Conservation (phyloP, 148 eudicot genomes). For the Fallopia convolvulus region DNA sequence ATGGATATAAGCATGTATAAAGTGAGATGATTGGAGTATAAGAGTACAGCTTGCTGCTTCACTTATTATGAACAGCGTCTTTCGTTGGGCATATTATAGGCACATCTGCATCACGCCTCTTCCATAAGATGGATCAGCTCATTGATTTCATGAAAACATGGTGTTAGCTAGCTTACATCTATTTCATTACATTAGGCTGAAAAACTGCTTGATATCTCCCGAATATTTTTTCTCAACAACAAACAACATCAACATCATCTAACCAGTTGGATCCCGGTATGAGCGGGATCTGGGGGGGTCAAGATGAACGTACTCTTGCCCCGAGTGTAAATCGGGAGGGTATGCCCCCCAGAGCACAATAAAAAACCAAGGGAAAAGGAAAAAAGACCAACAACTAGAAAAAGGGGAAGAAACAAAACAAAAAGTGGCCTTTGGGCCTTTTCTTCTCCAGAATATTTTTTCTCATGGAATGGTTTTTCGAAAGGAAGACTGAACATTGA, state of each 20-base stretch:
- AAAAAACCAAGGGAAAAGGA: too few species aligned
- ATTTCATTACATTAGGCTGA: not conserved
- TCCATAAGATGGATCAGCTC: conserved; percentile 1
- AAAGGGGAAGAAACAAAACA: too few species aligned
- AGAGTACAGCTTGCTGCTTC: not conserved
- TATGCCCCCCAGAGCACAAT: too few species aligned
- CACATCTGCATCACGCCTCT: not conserved
- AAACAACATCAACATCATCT: too few species aligned
- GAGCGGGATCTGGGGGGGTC: too few species aligned
- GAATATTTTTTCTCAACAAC: too few species aligned
- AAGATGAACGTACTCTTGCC: too few species aligned
- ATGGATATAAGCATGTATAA: not conserved
- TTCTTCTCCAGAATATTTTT: too few species aligned
- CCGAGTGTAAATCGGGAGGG: too few species aligned
- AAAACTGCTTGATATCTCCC: not conserved
- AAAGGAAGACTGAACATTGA: not conserved
- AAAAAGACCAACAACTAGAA: too few species aligned
- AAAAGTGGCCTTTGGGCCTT: too few species aligned
- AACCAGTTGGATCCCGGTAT: too few species aligned
- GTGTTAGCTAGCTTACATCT: not conserved
- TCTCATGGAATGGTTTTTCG: not conserved
- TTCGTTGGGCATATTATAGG: not conserved
- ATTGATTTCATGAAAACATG: not conserved
- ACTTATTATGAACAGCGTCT: not conserved
- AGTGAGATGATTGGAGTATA: not conserved